Evolutionary conservation across 495 filamentous ascomycete genomes (phyloP).

Genomic region (Aspergillus heteromorphus): DNA sequence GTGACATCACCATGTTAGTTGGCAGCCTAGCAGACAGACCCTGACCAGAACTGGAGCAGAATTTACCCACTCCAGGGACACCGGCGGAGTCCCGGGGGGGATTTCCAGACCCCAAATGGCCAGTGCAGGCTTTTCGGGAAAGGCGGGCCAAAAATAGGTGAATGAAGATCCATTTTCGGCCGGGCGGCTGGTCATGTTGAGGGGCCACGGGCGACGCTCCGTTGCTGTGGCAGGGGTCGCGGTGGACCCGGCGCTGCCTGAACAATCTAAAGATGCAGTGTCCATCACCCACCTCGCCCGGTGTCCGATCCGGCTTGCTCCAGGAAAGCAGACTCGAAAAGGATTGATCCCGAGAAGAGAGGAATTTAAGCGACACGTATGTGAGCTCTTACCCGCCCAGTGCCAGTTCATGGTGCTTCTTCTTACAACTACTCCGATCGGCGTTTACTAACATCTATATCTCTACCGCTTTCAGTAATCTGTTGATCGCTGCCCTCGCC

Average conservation of each 20-base stretch:
- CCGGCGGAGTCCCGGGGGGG: neutral
- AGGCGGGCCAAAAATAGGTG: neutral
- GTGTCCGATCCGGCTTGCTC: slow-evolving; percentile 14
- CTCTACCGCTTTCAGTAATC: slow-evolving; percentile 34
- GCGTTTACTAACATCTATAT: neutral
- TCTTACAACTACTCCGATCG: neutral
- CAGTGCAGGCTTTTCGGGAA: neutral
- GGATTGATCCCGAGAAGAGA: neutral
- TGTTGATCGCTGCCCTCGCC: slow-evolving; percentile 29
- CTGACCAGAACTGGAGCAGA: neutral
- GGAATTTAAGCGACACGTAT: neutral
- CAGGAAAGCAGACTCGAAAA: slow-evolving; percentile 1
- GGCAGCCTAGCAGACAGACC: neutral
- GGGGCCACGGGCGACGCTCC: slow-evolving; percentile 7
- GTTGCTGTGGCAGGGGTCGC: slow-evolving; percentile 38
- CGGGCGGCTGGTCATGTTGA: slow-evolving; percentile 22
- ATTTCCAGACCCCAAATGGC: neutral
- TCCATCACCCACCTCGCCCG: slow-evolving; percentile 17
- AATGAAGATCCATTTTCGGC: neutral
- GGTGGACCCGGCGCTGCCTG: slow-evolving; percentile 26
- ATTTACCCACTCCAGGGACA: slow-evolving; percentile 2
- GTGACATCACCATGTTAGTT: neutral
- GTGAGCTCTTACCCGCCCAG: neutral
- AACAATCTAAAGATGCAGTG: slow-evolving; percentile 11
- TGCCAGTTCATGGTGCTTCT: neutral